A percentile compares a stretch with the other conserved stretches of the same genome.
Conservation (phyloP, 2,329 filamentous ascomycete species). For the Botrytis paeoniae region DNA sequence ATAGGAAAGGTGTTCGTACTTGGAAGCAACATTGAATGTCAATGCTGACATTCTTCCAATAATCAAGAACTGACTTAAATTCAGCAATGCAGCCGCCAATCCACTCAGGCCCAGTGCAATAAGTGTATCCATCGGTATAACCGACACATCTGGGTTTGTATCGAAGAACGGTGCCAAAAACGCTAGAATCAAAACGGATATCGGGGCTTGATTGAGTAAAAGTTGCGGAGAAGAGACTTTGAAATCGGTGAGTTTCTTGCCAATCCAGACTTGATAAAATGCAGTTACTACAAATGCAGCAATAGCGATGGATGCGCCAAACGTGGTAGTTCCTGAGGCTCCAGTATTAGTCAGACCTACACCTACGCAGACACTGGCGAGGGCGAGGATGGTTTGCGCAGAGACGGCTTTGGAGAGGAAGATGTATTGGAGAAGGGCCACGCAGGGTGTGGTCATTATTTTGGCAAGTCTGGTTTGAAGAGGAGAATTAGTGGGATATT, state of each 20-base stretch:
- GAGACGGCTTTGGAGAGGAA: slow-evolving; percentile 44
- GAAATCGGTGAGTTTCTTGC: slow-evolving; percentile 48
- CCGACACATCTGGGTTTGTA: slow-evolving; percentile 33
- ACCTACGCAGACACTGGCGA: slow-evolving; percentile 44
- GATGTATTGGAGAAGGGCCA: slow-evolving; percentile 46
- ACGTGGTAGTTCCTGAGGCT: slow-evolving; percentile 40
- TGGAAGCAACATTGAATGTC: slow-evolving; percentile 37
- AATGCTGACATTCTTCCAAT: slow-evolving; percentile 37
- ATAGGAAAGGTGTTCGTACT: slow-evolving; percentile 25
- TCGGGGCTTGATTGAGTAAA: slow-evolving; percentile 46
- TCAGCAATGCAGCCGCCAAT: slow-evolving; percentile 42
- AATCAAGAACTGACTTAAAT: slow-evolving; percentile 43
- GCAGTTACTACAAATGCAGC: slow-evolving; percentile 45
- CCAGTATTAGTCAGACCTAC: slow-evolving; percentile 45
- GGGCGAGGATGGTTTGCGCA: slow-evolving; percentile 41
- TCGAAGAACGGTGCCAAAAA: slow-evolving; percentile 45
- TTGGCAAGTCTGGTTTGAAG: slow-evolving; percentile 41
- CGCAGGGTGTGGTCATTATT: slow-evolving; percentile 48
- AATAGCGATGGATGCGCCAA: slow-evolving; percentile 44
- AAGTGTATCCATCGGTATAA: slow-evolving; percentile 42
- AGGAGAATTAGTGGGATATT: neutral
- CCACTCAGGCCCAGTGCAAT: slow-evolving; percentile 43
- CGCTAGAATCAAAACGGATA: slow-evolving; percentile 44
- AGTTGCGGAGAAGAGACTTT: slow-evolving; percentile 44
- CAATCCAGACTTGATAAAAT: slow-evolving; percentile 49